Evolutionary conservation across 78 protist species (phyloP).

Genomic region (Tieghemostelium lacteum): DNA sequence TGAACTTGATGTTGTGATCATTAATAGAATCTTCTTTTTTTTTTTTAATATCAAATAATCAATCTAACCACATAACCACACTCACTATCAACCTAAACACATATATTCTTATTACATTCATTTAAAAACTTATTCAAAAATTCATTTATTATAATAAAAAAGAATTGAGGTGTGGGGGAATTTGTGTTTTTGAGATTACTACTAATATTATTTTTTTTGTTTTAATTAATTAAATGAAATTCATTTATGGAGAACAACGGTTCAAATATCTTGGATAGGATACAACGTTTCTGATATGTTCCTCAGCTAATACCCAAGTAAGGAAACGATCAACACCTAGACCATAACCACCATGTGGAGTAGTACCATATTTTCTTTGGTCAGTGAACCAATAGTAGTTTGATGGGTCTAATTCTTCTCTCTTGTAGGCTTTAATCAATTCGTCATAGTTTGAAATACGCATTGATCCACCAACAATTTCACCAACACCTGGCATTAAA

Average conservation of each 20-base stretch:
- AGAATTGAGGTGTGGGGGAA: no score
- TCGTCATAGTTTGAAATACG: conserved; percentile 87
- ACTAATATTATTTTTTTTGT: no score
- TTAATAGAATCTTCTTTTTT: no score
- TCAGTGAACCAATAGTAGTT: conserved; percentile 98
- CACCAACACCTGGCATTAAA: conserved; percentile 98
- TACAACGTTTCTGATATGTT: conserved; percentile 95
- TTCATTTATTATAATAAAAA: no score
- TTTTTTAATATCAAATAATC: no score
- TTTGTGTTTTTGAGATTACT: no score
- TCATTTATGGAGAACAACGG: conserved; percentile 90
- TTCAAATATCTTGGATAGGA: conserved; percentile 92
- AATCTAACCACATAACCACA: no score
- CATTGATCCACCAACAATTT: conserved; percentile 98
- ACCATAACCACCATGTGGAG: conserved; percentile 99
- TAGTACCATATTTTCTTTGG: conserved; percentile 95
- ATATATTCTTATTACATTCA: no score
- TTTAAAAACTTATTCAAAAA: no score
- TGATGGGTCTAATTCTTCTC: conserved; percentile 89
- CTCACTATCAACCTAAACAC: no score
- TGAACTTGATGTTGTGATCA: no score
- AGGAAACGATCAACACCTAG: conserved; percentile 97
- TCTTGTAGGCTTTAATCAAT: conserved; percentile 84
- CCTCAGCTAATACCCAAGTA: conserved; percentile 87
- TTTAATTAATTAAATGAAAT: background rate